Evolutionary conservation across 805 yeast genomes (phyloP).

Genomic region (Kodamaea fukazawae): DNA sequence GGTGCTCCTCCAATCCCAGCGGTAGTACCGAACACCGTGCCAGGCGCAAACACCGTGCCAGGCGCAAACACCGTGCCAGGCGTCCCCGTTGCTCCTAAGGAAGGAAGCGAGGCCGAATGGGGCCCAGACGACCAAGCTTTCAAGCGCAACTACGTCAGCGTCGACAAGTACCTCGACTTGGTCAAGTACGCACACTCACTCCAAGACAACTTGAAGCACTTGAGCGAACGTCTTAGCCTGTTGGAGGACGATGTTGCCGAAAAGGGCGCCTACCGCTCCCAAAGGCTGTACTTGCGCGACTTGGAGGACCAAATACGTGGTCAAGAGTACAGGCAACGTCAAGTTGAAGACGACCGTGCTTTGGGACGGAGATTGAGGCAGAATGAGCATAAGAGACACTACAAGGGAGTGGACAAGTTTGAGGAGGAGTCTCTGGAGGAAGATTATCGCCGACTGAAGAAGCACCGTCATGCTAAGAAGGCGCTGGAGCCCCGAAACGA

Average conservation of each 20-base stretch:
- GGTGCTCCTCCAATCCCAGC: neutral
- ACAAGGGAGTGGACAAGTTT: neutral
- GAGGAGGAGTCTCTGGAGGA: constrained; percentile 1
- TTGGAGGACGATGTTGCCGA: constrained; percentile 27
- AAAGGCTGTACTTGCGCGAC: constrained; percentile 6
- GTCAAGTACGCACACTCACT: constrained; percentile 31
- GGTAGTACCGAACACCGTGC: neutral
- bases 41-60: neutral
- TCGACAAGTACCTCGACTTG: constrained; percentile 33
- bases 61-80: neutral
- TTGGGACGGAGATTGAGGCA: constrained; percentile 9
- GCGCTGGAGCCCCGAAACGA: no score
- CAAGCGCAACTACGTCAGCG: constrained; percentile 20
- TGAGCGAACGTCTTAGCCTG: constrained; percentile 25
- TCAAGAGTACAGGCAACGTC: constrained; percentile 9
- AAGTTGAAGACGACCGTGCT: constrained; percentile 9
- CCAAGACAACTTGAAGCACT: constrained; percentile 25
- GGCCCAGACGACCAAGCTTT: no score
- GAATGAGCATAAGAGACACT: constrained; percentile 1
- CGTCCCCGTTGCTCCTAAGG: no score
- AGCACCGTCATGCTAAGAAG: no score
- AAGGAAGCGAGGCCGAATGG: no score
- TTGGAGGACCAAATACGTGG: constrained; percentile 11
- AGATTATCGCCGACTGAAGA: neutral
- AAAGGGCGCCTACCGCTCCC: constrained; percentile 4